Percentiles rank a stretch among this genome's conserved stretches.
Conservation (phyloP, 2,329 filamentous ascomycete species). For the Penicillium fuscoglaucum region DNA sequence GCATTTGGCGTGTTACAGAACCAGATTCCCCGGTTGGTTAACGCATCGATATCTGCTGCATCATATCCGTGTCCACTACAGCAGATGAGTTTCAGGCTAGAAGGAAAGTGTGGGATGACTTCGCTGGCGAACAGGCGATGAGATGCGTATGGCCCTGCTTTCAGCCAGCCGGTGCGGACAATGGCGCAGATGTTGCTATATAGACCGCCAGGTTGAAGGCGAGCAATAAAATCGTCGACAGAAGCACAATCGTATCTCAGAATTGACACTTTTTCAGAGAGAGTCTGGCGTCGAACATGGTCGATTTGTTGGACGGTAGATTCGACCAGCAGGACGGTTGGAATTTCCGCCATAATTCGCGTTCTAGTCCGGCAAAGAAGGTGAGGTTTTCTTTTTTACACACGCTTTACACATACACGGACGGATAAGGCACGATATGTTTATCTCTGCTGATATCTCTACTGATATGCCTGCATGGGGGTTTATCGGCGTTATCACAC, state of each 20-base stretch:
- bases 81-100: no score
- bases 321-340: background rate
- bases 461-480: background rate
- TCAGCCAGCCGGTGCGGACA: conserved; percentile 35
- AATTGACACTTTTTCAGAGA: background rate
- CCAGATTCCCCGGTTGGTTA: no score
- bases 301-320: background rate
- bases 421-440: no score
- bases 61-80: no score
- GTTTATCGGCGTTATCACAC: background rate
- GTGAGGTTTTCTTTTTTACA: background rate
- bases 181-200: conserved; percentile 34
- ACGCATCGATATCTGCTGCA: no score
- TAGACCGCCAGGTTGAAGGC: conserved; percentile 29
- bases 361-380: background rate
- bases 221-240: conserved; percentile 3
- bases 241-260: background rate
- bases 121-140: conserved; percentile 30
- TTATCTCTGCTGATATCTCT: background rate
- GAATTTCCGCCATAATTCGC: background rate
- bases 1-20: no score
- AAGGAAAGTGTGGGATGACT: conserved; percentile 7
- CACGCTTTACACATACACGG: no score
- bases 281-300: background rate
- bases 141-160: conserved; percentile 30